Evolutionary conservation across 23 red algal genomes (phyloP), one percentile per base, ranked within the genome.

Genomic region (Gracilaria domingensis): DNA sequence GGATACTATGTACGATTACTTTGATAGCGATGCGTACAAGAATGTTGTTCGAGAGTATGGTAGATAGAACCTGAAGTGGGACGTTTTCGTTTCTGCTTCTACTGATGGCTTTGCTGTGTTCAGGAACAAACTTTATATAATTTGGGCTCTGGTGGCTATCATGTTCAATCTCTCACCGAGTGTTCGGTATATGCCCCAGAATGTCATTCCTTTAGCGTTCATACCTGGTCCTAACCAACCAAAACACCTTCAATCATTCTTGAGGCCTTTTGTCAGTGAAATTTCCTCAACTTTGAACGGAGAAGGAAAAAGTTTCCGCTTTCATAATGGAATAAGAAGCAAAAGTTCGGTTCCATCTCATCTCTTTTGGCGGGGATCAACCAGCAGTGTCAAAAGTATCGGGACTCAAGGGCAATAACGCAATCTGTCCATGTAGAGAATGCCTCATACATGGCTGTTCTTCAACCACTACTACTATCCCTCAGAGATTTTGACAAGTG

Each of bases 171-270:
- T 40, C 13, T 44, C 33, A 21, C 67, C 35, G 9, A 14, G 8
- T 40, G 8, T 40, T 0, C 30, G 81, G 34, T 84, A 67, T 40
- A 64, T 23, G 81, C n/a, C 55, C 6, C 38, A 49, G 35, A 67
- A 84, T 56, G 81, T 49, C 18, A 49, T 84, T 21, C 58, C 81
- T 21, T n/a, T 84, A 16, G 81, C 33, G 3, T 84, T 69, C 58
- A 56, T 84, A 64, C 81, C 60, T 0, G 81, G 58, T 1, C 81
- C 81, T 20, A 62, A 44, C 17, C 33, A 64, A 32, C 81, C 42
- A 0, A 38, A 66, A 45, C 24, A 84, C 29, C 53, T 84, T 4
- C 58, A 84, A 62, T 84, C 55, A 6, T 84, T 69, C 57, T 21
- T 84, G 33, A 49, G 34, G 20, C 40, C 57, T 1, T 66, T 84